Conservation (phyloP, 345 rosid genomes). For the Populus davidiana region DNA sequence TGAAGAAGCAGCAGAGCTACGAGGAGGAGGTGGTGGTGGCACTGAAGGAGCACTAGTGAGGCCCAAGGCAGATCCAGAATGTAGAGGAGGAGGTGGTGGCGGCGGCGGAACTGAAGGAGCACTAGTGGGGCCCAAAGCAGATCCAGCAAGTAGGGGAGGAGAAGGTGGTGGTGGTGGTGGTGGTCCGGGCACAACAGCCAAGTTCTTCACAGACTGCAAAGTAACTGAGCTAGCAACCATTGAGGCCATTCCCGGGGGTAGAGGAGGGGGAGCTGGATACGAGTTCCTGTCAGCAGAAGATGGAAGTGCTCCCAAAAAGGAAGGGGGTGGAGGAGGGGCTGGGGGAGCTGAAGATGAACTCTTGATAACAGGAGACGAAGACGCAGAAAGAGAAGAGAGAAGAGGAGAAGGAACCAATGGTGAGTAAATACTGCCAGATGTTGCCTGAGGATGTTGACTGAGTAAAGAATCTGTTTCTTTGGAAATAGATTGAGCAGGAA, state of each 20-base stretch:
- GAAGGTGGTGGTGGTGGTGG: conserved; percentile 53
- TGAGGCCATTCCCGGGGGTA: background rate
- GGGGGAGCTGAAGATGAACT: conserved; percentile 22
- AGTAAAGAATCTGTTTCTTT: conserved; percentile 3
- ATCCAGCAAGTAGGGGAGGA: conserved; percentile 38
- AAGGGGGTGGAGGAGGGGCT: conserved; percentile 14
- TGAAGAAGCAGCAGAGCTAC: conserved; percentile 12
- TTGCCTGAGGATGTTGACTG: conserved; percentile 13
- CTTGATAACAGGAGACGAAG: conserved; percentile 14
- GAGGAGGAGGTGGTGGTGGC: conserved; percentile 33
- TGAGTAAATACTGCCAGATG: conserved; percentile 4
- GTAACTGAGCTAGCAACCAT: background rate
- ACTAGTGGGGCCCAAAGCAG: conserved; percentile 16
- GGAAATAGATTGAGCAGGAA: conserved; percentile 10
- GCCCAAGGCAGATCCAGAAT: conserved; percentile 22
- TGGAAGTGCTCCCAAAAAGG: conserved; percentile 11
- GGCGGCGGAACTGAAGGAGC: conserved; percentile 37
- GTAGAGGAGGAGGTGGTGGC: conserved; percentile 48
- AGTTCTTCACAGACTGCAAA: conserved; percentile 20
- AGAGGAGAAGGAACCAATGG: conserved; percentile 15
- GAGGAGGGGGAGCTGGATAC: conserved; percentile 20
- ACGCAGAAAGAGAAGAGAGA: conserved; percentile 14
- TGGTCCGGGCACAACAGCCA: conserved; percentile 5
- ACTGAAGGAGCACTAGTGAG: conserved; percentile 21
- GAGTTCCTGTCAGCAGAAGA: conserved; percentile 6